phyloP scores from a whole-genome alignment of 202 grass and related monocot species.

The Digitaria exilis region DNA sequence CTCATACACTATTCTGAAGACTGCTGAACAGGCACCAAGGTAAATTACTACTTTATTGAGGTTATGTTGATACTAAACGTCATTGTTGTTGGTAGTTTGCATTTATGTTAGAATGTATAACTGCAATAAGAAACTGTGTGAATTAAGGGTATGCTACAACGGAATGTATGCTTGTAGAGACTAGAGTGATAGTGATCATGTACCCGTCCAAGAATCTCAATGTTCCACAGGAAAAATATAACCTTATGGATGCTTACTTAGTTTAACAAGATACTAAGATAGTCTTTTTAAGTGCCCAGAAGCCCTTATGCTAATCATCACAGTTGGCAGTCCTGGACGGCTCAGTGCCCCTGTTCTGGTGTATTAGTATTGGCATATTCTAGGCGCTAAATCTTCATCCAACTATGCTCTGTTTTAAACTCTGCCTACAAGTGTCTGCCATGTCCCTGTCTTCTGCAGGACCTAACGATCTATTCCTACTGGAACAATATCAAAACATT shows the following conservation, averaged over 20 bases:
- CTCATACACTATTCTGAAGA: constrained; percentile 91
- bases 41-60: constrained; percentile 35
- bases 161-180: not conserved
- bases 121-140: not conserved
- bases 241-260: not conserved
- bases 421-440: not conserved
- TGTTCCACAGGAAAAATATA: not conserved
- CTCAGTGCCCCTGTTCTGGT: not conserved
- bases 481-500: constrained; percentile 3
- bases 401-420: not conserved
- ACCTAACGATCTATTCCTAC: not conserved
- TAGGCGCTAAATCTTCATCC: not conserved
- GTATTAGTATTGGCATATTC: not conserved
- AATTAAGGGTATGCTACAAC: not conserved
- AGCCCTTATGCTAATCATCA: not conserved
- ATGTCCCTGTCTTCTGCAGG: not conserved
- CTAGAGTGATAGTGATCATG: not conserved
- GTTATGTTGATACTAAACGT: constrained; percentile 12
- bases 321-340: not conserved
- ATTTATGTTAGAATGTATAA: not conserved
- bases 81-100: not conserved
- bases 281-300: no score
- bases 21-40: constrained; percentile 91
- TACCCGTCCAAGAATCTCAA: not conserved
- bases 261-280: not conserved